Evolutionary conservation across 2,329 filamentous ascomycete genomes (phyloP).

Genomic region (Ceratocystis eucalypticola): DNA sequence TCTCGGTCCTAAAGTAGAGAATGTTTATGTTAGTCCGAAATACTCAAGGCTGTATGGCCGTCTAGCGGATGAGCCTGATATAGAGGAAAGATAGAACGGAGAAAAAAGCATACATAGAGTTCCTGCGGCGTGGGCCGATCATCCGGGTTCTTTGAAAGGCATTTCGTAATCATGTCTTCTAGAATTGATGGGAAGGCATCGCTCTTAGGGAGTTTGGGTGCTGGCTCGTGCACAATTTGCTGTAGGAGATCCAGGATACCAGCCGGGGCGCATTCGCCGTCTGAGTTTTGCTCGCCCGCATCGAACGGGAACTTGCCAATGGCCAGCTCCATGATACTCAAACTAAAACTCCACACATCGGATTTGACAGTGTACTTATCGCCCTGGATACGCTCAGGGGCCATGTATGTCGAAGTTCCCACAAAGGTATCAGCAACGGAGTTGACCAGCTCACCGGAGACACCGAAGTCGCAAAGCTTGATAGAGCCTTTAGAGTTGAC

Average conservation of each 20-base stretch:
- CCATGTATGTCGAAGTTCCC: constrained; percentile 98
- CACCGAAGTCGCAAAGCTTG: constrained; percentile 96
- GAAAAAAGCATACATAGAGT: constrained; percentile 55
- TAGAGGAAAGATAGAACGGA: background rate
- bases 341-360: constrained; percentile 95
- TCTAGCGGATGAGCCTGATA: no score
- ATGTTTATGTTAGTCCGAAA: background rate
- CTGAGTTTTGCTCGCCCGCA: constrained; percentile 53
- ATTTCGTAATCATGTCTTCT: constrained; percentile 95
- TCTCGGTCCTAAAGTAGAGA: constrained; percentile 57
- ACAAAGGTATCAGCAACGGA: constrained; percentile 98
- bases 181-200: constrained; percentile 92
- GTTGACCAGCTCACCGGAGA: constrained; percentile 95
- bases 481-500: constrained; percentile 90
- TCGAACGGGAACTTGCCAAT: constrained; percentile 96
- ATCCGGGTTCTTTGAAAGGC: constrained; percentile 77
- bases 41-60: no score
- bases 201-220: constrained; percentile 86
- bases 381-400: constrained; percentile 91
- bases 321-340: constrained; percentile 91
- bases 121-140: constrained; percentile 85
- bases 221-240: constrained; percentile 93
- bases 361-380: constrained; percentile 96
- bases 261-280: constrained; percentile 70
- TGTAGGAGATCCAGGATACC: constrained; percentile 92